These are phyloP conservation scores for Quercus agrifolia DNA, from an alignment of 306 rosid species.

Conservation along the genomic window DNA sequence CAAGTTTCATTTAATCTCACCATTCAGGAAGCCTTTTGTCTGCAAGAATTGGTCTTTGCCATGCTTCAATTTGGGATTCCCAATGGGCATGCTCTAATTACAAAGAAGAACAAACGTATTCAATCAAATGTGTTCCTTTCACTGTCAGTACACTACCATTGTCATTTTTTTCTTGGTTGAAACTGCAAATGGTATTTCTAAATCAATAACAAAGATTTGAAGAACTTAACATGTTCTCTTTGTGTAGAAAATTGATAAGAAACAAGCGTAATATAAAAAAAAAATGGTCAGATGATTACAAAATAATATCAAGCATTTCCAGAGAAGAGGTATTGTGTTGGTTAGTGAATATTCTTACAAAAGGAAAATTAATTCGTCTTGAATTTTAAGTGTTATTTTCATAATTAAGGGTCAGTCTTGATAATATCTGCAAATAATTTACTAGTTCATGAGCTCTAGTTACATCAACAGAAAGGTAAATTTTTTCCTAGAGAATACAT, in stretches of 20 bases:
- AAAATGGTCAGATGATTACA: background rate
- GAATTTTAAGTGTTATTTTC: background rate
- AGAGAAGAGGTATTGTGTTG: background rate
- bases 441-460: background rate
- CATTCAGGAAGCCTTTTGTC: constrained; percentile 95
- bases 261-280: background rate
- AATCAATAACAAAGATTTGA: background rate
- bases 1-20: constrained; percentile 42
- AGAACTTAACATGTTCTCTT: background rate
- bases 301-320: background rate
- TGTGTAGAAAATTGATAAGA: no score
- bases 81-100: constrained; percentile 60
- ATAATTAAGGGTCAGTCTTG: background rate
- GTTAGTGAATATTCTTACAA: background rate
- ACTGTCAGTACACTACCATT: background rate
- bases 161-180: background rate
- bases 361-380: background rate
- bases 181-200: background rate
- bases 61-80: constrained; percentile 88
- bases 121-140: background rate
- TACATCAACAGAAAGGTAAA: background rate
- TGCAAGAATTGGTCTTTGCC: constrained; percentile 91
- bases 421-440: background rate
- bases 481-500: background rate
- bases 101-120: background rate